Conservation (phyloP, 768 basidiomycete genomes). For the Boletus reticulatus region DNA sequence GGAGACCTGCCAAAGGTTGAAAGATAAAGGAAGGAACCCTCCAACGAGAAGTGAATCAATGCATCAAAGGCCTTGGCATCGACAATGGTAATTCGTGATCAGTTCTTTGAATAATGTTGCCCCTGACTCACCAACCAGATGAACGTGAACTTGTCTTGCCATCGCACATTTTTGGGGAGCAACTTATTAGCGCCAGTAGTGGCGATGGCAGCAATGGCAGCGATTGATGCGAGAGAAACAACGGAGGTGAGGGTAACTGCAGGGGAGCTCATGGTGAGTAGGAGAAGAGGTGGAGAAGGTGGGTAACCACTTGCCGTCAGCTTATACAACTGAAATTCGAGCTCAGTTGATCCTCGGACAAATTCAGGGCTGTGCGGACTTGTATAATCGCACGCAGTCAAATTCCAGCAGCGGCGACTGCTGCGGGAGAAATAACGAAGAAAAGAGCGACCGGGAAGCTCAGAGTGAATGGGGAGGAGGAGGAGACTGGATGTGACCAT, state of each 20-base stretch:
- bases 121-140: conserved; percentile 65
- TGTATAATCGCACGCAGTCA: no score
- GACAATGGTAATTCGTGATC: background rate
- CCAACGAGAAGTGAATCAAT: conserved; percentile 74
- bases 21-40: conserved; percentile 78
- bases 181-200: conserved; percentile 50
- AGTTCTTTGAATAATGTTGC: background rate
- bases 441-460: no score
- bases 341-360: no score
- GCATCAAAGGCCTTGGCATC: conserved; percentile 69
- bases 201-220: conserved; percentile 48
- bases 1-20: conserved; percentile 74
- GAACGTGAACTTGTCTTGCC: conserved; percentile 68
- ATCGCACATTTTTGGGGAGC: conserved; percentile 60
- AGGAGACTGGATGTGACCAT: no score
- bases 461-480: no score
- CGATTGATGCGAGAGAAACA: conserved; percentile 61
- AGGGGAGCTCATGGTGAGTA: conserved; percentile 16
- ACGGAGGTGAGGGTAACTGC: conserved; percentile 57
- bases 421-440: no score
- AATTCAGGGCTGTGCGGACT: no score
- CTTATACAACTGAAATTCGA: no score
- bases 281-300: background rate
- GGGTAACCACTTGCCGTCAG: no score
- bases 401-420: no score